These are phyloP conservation scores for Cymbidium sinense DNA, from an alignment of 106 monocot species.

Conservation along the genomic window DNA sequence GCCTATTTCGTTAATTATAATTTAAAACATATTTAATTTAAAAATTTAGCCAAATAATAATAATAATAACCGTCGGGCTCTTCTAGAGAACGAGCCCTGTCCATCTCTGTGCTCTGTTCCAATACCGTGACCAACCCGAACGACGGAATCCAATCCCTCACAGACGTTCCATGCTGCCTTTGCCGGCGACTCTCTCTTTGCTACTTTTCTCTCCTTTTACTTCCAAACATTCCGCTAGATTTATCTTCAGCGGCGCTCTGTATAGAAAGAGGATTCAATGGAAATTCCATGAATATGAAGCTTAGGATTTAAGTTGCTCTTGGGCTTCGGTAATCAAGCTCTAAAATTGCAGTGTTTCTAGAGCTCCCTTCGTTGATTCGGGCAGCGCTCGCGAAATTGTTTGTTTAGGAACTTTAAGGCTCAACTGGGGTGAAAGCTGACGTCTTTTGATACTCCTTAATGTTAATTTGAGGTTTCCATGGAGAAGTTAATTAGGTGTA, in stretches of 20 bases:
- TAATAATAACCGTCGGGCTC: no score
- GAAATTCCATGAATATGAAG: neutral
- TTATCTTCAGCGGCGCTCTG: neutral
- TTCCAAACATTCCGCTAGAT: neutral
- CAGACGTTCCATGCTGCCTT: no score
- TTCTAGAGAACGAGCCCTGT: no score
- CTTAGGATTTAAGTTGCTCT: neutral
- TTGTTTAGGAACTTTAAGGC: neutral
- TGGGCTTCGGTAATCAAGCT: neutral
- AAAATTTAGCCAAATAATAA: no score
- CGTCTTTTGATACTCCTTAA: neutral
- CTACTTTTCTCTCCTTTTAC: neutral
- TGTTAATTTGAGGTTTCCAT: neutral
- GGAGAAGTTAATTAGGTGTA: neutral
- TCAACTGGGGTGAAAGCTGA: no score
- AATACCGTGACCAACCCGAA: no score
- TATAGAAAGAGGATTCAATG: neutral
- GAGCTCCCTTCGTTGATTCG: neutral
- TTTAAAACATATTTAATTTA: no score
- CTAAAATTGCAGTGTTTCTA: neutral
- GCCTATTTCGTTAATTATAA: no score
- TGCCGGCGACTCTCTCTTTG: no score
- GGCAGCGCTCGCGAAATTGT: neutral
- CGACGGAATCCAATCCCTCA: no score
- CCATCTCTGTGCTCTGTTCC: no score